Conservation (phyloP, 23 red algal genomes). For the Gracilariopsis chorda region DNA sequence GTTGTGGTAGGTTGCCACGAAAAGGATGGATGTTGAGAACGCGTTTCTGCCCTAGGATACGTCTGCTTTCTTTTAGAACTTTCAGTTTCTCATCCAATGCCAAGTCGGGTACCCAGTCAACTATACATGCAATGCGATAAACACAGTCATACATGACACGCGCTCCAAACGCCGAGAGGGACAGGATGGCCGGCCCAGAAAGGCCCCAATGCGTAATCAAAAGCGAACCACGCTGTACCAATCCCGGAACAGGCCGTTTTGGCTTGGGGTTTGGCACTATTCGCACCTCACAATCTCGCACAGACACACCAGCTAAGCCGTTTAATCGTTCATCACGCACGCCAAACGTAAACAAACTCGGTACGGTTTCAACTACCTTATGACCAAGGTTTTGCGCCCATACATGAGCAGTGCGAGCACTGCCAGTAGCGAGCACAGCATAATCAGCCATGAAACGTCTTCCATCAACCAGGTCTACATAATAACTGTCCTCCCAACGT, state of each 20-base stretch:
- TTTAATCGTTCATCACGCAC: slow-evolving; percentile 37
- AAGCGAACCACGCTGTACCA: slow-evolving; percentile 69
- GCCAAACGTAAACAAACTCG: slow-evolving; percentile 82
- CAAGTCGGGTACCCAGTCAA: slow-evolving; percentile 68
- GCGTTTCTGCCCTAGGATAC: neutral
- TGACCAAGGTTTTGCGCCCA: slow-evolving; percentile 74
- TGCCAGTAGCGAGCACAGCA: slow-evolving; percentile 78
- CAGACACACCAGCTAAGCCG: slow-evolving; percentile 76
- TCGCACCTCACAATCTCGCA: slow-evolving; percentile 46
- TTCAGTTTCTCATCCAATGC: neutral
- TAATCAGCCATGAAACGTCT: neutral
- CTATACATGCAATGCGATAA: slow-evolving; percentile 44
- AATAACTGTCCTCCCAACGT: neutral
- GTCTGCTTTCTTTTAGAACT: slow-evolving; percentile 14
- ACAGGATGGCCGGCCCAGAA: slow-evolving; percentile 83
- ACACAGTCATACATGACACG: slow-evolving; percentile 36
- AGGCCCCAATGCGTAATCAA: slow-evolving; percentile 94
- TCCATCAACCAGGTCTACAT: neutral
- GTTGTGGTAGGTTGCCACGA: slow-evolving; percentile 29
- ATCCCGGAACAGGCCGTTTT: neutral
- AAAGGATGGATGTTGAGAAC: slow-evolving; percentile 62
- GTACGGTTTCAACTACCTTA: slow-evolving; percentile 53
- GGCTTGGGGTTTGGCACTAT: neutral
- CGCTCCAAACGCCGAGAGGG: slow-evolving; percentile 81
- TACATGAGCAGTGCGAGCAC: neutral